Conservation (phyloP, 2,329 filamentous ascomycete species). For the Alternaria gansuensis region DNA sequence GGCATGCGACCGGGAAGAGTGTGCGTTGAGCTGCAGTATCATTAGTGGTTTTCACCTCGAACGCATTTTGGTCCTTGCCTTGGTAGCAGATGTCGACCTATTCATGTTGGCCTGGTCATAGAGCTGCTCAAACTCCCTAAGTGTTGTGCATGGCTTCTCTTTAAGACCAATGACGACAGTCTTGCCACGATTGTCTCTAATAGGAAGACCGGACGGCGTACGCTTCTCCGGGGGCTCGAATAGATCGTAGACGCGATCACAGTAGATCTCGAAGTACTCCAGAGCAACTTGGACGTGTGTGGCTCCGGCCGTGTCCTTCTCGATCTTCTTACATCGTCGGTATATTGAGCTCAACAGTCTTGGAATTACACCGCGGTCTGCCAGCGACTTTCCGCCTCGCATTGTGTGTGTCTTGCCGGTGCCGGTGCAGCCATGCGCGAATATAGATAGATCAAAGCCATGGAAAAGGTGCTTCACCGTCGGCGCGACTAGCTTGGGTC, state of each 20-base stretch:
- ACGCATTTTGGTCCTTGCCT: slow-evolving; percentile 57
- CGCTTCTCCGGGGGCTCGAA: slow-evolving; percentile 90
- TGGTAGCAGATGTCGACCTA: slow-evolving; percentile 86
- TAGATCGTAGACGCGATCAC: slow-evolving; percentile 91
- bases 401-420: slow-evolving; percentile 97
- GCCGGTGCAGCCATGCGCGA: slow-evolving; percentile 92
- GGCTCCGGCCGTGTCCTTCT: slow-evolving; percentile 76
- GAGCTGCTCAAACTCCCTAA: slow-evolving; percentile 88
- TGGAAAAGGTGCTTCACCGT: slow-evolving; percentile 92
- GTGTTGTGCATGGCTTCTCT: slow-evolving; percentile 79
- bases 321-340: slow-evolving; percentile 82
- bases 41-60: slow-evolving; percentile 12
- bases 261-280: slow-evolving; percentile 97
- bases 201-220: slow-evolving; percentile 78
- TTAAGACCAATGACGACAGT: slow-evolving; percentile 87
- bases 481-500: slow-evolving; percentile 72
- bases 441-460: slow-evolving; percentile 76
- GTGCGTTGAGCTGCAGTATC: slow-evolving; percentile 73
- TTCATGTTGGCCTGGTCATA: slow-evolving; percentile 95
- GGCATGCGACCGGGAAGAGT: slow-evolving; percentile 88
- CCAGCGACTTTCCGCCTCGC: slow-evolving; percentile 86
- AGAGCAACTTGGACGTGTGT: slow-evolving; percentile 78
- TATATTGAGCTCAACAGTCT: slow-evolving; percentile 86
- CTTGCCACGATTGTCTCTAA: slow-evolving; percentile 86
- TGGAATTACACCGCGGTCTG: slow-evolving; percentile 87